Base-by-base conservation (phyloP, 371 early-diverging fungal species). In the Zopfochytrium polystomum region DNA sequence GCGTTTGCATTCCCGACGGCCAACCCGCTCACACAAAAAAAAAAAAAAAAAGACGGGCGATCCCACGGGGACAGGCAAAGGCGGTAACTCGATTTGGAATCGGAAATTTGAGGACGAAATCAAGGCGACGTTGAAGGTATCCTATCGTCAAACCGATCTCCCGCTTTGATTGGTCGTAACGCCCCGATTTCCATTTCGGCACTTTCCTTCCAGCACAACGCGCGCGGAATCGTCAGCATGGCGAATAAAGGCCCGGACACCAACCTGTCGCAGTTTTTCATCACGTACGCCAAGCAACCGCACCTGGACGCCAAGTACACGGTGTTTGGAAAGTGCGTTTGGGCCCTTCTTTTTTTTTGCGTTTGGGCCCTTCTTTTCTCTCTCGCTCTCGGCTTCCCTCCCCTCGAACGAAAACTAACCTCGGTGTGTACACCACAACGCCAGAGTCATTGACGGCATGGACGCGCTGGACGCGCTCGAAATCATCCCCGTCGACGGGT, bases 251-350 rank as follows among this genome's bases (percentile, higher is more conserved):
- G 95, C n/a, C 88, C 91, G 0, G 86, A 91, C 54, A 90, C 90
- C 26, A 92, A 92, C 51, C 88, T 88, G 29, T 92, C 93, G 0
- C 95, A 96, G 67, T 96, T 94, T 72, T 96, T 93, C 73, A 93
- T 96, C 54, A 90, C 90, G 1, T 91, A 91, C 60, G 81, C 75
- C 31, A 89, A 88, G 52, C 88, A 87, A 56, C 79, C 87, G 3
- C 92, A 91, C 69, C 77, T 96, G 29, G 93, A 96, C 72, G 84
- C 88, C 33, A 91, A 91, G 66, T 90, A 96, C 68, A 92, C 94
- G 1, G 89, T 95, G 9, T 93, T 96, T 81, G 97, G 92, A 58
- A 92, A 92, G 85, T 88, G 82, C 64, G 84, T 79, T 7, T 11
- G 23, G 22, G 6, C 25, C 42, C 3, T 55, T 22, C 33, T 45